Base-by-base conservation (phyloP, 163 green algal genomes). In the Picocystis sp. region DNA sequence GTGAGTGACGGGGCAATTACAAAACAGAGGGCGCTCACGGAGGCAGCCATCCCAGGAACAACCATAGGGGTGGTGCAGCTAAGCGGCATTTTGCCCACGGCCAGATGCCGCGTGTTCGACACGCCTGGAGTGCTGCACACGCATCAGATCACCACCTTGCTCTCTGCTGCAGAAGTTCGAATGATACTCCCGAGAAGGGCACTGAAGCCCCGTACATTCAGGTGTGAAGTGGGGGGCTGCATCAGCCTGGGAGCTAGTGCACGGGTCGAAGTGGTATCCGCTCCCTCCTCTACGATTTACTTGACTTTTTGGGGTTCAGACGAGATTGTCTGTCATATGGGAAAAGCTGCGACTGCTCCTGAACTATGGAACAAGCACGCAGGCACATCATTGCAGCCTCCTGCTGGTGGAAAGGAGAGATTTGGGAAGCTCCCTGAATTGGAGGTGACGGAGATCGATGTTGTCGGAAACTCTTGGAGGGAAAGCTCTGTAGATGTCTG, bases 11-110 rank as follows among this genome's bases (percentile, higher is more conserved):
- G 29, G 29, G 29, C 5, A 5, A 8, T 38, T 38, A 12, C 29
- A 0, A 38, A 38, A 8, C 29, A 8, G 8, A 38, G 67, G 55
- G 48, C 47, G 11, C 58, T 53, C 22, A 50, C 51, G 3, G 58
- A 50, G 6, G 83, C 85, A 1, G 56, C 73, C 1, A 53, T 95
- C 45, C 86, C 91, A 0, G 91, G 90, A 50, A 98, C 90, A 3
- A 98, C 91, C 0, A 74, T 98, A 25, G 89, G 84, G 22, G 67
- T 95, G 35, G 62, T 97, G 35, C 70, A 73, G 14, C 80, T 98
- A 43, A 55, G 71, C 0, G 81, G 79, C 11, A 50, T 99, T 45
- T 64, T 97, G 38, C 74, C 47, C 10, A 35, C 73, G 0, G 58
- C 69, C 8, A 56, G 70, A 15, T 68, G 60, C 44, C 48, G 54